These are phyloP conservation scores for Tetracladium marchalianum DNA, from an alignment of 495 filamentous ascomycete genomes.

Conservation along the genomic window DNA sequence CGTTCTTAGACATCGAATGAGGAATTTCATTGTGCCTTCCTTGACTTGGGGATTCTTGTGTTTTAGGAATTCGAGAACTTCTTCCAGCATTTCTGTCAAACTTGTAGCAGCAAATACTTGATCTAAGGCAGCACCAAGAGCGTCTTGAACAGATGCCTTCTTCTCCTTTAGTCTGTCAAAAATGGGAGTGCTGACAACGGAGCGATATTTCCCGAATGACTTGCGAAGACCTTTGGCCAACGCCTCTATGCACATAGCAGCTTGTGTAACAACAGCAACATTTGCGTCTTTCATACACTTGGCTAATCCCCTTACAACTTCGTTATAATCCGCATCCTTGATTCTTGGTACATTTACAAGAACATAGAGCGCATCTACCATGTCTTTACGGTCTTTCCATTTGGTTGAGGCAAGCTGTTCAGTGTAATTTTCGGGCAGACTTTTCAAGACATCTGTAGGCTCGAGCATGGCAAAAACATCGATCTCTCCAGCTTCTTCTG, in stretches of 20 bases:
- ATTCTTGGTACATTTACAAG: slow-evolving; percentile 81
- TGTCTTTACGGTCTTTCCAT: slow-evolving; percentile 98
- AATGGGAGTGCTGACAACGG: slow-evolving; percentile 71
- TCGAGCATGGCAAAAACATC: slow-evolving; percentile 85
- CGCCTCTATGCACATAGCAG: slow-evolving; percentile 86
- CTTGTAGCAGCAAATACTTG: slow-evolving; percentile 72
- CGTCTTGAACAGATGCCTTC: slow-evolving; percentile 83
- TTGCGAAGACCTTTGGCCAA: slow-evolving; percentile 82
- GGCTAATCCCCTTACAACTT: slow-evolving; percentile 70
- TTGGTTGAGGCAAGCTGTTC: slow-evolving; percentile 82
- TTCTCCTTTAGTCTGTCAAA: slow-evolving; percentile 96
- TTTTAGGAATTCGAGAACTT: slow-evolving; percentile 72
- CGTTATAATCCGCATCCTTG: slow-evolving; percentile 80
- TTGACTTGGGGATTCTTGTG: slow-evolving; percentile 98
- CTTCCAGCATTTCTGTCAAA: slow-evolving; percentile 77
- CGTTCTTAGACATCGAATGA: slow-evolving; percentile 77
- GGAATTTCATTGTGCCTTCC: slow-evolving; percentile 82
- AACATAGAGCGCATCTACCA: slow-evolving; percentile 70
- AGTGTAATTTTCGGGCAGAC: slow-evolving; percentile 69
- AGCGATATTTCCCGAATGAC: slow-evolving; percentile 70
- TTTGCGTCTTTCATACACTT: slow-evolving; percentile 99
- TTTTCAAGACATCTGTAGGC: slow-evolving; percentile 78
- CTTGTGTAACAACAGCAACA: slow-evolving; percentile 85
- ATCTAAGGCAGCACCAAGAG: slow-evolving; percentile 75
- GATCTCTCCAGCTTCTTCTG: slow-evolving; percentile 62